Evolutionary conservation across 306 rosid species (phyloP).

Genomic region (Bauhinia variegata): DNA sequence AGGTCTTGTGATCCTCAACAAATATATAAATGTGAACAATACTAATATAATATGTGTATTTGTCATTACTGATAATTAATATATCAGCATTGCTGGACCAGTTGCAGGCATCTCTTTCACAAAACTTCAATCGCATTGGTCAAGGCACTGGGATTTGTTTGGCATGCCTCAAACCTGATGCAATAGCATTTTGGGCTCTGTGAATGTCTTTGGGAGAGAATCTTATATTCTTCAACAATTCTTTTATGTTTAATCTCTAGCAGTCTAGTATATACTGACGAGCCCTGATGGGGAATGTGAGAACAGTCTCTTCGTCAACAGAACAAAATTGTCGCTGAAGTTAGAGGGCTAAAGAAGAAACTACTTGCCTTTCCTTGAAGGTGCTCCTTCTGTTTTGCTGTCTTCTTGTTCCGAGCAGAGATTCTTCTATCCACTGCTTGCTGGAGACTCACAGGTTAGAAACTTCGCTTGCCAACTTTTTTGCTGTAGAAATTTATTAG

Average conservation of each 20-base stretch:
- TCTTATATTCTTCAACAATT: conserved; percentile 56
- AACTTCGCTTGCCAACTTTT: conserved; percentile 26
- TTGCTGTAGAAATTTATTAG: conserved; percentile 16
- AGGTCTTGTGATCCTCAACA: conserved; percentile 66
- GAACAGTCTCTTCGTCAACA: conserved; percentile 51
- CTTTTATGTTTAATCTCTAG: conserved; percentile 35
- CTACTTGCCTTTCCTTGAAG: conserved; percentile 32
- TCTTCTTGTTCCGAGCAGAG: conserved; percentile 37
- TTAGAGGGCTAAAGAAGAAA: conserved; percentile 23
- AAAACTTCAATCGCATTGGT: conserved; percentile 84
- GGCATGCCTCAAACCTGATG: conserved; percentile 77
- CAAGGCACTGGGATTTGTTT: conserved; percentile 82
- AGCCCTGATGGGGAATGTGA: conserved; percentile 70
- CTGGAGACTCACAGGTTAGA: conserved; percentile 41
- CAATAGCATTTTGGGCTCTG: conserved; percentile 68
- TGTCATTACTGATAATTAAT: conserved; percentile 41
- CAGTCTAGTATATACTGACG: conserved; percentile 40
- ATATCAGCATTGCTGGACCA: conserved; percentile 65
- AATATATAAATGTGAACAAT: conserved; percentile 18
- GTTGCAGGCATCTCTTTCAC: conserved; percentile 86
- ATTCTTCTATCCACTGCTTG: conserved; percentile 30
- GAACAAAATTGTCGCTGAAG: conserved; percentile 42
- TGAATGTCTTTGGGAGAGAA: conserved; percentile 50
- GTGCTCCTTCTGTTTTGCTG: conserved; percentile 33
- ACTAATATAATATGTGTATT: conserved; percentile 33